A percentile compares a stretch with the other conserved stretches of the same genome.
These are phyloP conservation scores for Candida ficus DNA, from an alignment of 805 yeast genomes.

Conservation along the genomic window DNA sequence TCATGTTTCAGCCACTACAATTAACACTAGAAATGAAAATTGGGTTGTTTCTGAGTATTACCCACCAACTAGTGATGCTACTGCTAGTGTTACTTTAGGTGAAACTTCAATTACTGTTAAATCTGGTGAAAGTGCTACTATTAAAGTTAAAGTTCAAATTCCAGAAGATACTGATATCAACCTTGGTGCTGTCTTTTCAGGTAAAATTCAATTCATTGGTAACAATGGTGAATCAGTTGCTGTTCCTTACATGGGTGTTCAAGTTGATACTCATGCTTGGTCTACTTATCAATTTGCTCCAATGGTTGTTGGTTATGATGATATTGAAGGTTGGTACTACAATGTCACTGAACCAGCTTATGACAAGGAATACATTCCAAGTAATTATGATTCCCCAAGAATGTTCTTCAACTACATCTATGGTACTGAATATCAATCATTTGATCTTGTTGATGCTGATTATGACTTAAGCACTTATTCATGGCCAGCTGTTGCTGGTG, in stretches of 20 bases:
- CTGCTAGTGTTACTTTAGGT: slow-evolving; percentile 7
- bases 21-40: slow-evolving; percentile 3
- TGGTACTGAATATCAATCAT: slow-evolving; percentile 9
- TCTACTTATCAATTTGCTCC: slow-evolving; percentile 4
- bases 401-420: slow-evolving; percentile 6
- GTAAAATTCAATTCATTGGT: slow-evolving; percentile 12
- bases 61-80: slow-evolving; percentile 3
- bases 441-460: slow-evolving; percentile 13
- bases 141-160: slow-evolving; percentile 9
- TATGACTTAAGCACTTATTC: slow-evolving; percentile 5
- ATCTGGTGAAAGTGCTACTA: slow-evolving; percentile 11
- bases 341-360: slow-evolving; percentile 3
- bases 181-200: slow-evolving; percentile 9
- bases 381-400: slow-evolving; percentile 4
- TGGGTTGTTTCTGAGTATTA: slow-evolving; percentile 1
- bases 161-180: slow-evolving; percentile 1
- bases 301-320: slow-evolving; percentile 4
- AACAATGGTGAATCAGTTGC: slow-evolving; percentile 12
- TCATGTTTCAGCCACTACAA: slow-evolving; percentile 8
- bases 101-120: slow-evolving; percentile 2
- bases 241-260: slow-evolving; percentile 17
- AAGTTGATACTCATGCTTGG: slow-evolving; percentile 11
- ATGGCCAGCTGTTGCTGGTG: slow-evolving; percentile 8
- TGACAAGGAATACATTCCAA: neutral
- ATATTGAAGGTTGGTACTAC: slow-evolving; percentile 1